Percentiles rank a stretch among this genome's conserved stretches.
Conservation (phyloP, 1,284 basidiomycete genomes). For the Ceratobasidium sp. region DNA sequence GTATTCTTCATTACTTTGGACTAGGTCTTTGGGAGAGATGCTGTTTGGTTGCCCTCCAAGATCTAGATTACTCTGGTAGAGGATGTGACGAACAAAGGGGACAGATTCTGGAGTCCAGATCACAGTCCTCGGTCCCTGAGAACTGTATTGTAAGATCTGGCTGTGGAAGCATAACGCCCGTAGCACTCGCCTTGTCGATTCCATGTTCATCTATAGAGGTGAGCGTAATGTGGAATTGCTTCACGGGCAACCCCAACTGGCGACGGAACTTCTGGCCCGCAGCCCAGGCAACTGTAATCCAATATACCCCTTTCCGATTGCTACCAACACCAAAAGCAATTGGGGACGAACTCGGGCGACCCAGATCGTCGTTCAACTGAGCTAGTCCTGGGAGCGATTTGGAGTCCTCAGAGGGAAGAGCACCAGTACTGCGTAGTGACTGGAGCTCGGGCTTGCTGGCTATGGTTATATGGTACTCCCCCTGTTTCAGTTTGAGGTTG, state of each 20-base stretch:
- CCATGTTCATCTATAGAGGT: conserved; percentile 61
- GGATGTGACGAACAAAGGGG: conserved; percentile 23
- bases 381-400: conserved; percentile 1
- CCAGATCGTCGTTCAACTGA: conserved; percentile 17
- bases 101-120: conserved; percentile 2
- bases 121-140: conserved; percentile 32
- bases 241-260: conserved; percentile 63
- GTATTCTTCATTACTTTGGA: conserved; percentile 54
- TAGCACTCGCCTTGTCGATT: conserved; percentile 60
- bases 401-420: conserved; percentile 15
- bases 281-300: conserved; percentile 69
- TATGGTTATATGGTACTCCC: conserved; percentile 38
- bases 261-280: conserved; percentile 66
- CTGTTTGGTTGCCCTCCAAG: neutral
- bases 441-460: conserved; percentile 37
- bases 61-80: neutral
- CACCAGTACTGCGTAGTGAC: neutral
- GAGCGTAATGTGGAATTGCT: conserved; percentile 70
- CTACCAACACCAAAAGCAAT: conserved; percentile 56
- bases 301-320: conserved; percentile 57
- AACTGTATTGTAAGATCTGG: conserved; percentile 47
- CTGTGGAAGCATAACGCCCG: conserved; percentile 45
- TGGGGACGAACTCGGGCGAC: conserved; percentile 2
- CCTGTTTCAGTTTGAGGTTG: conserved; percentile 20
- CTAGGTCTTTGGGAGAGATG: neutral